A percentile compares a stretch with the other conserved stretches of the same genome.
Evolutionary conservation across 345 rosid genomes (phyloP).

Genomic region (Hibiscus trionum): DNA sequence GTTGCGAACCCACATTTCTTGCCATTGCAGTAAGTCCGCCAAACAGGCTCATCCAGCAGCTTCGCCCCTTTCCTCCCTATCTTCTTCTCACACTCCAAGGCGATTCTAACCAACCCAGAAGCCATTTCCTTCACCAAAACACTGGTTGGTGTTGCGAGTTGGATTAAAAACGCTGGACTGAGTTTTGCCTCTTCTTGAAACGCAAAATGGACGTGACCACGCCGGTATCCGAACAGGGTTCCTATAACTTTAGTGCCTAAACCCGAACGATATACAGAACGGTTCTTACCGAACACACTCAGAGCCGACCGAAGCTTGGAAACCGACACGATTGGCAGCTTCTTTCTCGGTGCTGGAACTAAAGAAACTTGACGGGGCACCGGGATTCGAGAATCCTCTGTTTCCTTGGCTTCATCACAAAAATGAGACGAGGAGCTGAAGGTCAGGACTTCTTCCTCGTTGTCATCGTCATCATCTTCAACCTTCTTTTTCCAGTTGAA

Average conservation of each 20-base stretch:
- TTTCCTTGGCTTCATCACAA: constrained; percentile 20
- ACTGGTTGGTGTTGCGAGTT: constrained; percentile 74
- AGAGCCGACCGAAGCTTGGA: constrained; percentile 64
- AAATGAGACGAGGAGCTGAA: constrained; percentile 27
- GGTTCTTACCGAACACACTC: constrained; percentile 27
- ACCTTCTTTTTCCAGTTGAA: constrained; percentile 75
- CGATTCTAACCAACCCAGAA: constrained; percentile 77
- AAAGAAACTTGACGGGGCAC: constrained; percentile 16
- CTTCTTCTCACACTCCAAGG: constrained; percentile 60
- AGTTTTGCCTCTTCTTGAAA: constrained; percentile 63
- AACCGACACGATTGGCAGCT: constrained; percentile 23
- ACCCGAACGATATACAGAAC: constrained; percentile 29
- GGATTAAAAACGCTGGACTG: constrained; percentile 59
- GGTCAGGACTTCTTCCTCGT: constrained; percentile 34
- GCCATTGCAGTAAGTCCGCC: constrained; percentile 88
- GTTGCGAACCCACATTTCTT: constrained; percentile 74
- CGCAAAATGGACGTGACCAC: constrained; percentile 79
- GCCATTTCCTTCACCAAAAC: constrained; percentile 84
- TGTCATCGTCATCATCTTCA: constrained; percentile 43
- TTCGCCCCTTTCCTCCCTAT: constrained; percentile 31
- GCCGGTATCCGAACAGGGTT: constrained; percentile 78
- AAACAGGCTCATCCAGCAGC: constrained; percentile 57
- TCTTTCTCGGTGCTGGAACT: constrained; percentile 25
- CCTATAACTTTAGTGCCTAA: constrained; percentile 54
- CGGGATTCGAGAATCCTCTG: constrained; percentile 8